Evolutionary conservation across 176 grass and related monocot species (phyloP).

Genomic region (Lolium multiflorum): DNA sequence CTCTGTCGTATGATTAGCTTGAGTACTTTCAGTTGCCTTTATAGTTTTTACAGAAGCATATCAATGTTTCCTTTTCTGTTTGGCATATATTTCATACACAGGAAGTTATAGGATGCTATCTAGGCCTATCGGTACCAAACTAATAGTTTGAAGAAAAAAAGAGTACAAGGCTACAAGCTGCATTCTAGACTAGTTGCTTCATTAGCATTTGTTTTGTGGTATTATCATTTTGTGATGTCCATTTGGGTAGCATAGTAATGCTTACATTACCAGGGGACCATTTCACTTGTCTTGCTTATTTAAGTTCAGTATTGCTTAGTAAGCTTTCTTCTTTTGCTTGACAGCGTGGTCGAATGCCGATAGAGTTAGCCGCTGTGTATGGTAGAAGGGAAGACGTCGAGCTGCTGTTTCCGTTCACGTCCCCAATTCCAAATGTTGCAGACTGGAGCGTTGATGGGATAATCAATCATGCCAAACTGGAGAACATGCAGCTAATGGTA

Average conservation of each 20-base stretch:
- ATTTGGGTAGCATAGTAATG: not conserved
- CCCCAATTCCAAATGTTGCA: not conserved
- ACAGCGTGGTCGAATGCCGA: constrained; percentile 51
- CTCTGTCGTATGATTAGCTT: not conserved
- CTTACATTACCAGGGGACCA: not conserved
- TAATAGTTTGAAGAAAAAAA: not conserved
- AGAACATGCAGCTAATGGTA: constrained; percentile 38
- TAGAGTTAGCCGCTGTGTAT: constrained; percentile 58
- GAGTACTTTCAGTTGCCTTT: not conserved
- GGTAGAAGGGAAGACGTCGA: constrained; percentile 51
- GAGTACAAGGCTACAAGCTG: not conserved
- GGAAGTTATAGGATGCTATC: not conserved
- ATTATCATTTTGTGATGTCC: not conserved
- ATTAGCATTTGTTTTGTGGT: not conserved
- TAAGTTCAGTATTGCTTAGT: not conserved
- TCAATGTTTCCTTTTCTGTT: not conserved
- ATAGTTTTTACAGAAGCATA: not conserved
- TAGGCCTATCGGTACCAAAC: not conserved
- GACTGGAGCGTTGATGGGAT: constrained; percentile 28
- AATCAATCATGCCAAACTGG: constrained; percentile 11
- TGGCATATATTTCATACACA: not conserved
- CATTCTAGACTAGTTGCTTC: not conserved
- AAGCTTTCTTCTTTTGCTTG: constrained; percentile 2
- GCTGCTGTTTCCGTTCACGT: constrained; percentile 50
- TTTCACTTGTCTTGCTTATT: not conserved